A percentile compares a stretch with the other conserved stretches of the same genome.
phyloP scores from a whole-genome alignment of 768 basidiomycete species.

The Nevesoporus exiguus region DNA sequence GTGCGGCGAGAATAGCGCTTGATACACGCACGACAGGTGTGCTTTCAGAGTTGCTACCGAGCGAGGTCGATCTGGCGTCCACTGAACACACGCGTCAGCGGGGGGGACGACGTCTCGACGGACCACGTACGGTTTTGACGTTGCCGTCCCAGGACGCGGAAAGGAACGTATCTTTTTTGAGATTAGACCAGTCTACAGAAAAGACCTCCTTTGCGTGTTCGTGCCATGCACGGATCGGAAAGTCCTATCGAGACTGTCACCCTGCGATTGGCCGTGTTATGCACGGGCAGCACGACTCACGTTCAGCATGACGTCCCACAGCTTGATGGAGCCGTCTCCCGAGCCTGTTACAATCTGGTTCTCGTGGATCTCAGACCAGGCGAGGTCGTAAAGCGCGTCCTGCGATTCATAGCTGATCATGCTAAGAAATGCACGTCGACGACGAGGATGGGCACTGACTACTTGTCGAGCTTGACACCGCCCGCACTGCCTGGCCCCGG shows the following conservation, averaged over 20 bases:
- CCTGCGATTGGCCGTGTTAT: conserved; percentile 22
- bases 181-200: conserved; percentile 93
- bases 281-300: conserved; percentile 40
- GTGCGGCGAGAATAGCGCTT: conserved; percentile 90
- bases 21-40: conserved; percentile 82
- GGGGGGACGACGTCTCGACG: background rate
- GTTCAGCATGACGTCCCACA: conserved; percentile 88
- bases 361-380: conserved; percentile 95
- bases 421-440: conserved; percentile 8
- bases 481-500: conserved; percentile 45
- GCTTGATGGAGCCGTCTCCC: conserved; percentile 84
- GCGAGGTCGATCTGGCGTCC: conserved; percentile 78
- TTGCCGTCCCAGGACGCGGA: conserved; percentile 92
- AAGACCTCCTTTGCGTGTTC: conserved; percentile 93
- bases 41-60: conserved; percentile 82
- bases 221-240: conserved; percentile 89
- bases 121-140: conserved; percentile 76
- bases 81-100: conserved; percentile 44
- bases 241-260: conserved; percentile 53
- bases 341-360: conserved; percentile 88
- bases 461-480: conserved; percentile 56
- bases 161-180: conserved; percentile 82
- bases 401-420: conserved; percentile 75
- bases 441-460: conserved; percentile 44
- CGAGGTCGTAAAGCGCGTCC: conserved; percentile 85